Percentiles rank a stretch among this genome's conserved stretches.
Conservation (phyloP, 768 basidiomycete species). For the Lentinula sp. region DNA sequence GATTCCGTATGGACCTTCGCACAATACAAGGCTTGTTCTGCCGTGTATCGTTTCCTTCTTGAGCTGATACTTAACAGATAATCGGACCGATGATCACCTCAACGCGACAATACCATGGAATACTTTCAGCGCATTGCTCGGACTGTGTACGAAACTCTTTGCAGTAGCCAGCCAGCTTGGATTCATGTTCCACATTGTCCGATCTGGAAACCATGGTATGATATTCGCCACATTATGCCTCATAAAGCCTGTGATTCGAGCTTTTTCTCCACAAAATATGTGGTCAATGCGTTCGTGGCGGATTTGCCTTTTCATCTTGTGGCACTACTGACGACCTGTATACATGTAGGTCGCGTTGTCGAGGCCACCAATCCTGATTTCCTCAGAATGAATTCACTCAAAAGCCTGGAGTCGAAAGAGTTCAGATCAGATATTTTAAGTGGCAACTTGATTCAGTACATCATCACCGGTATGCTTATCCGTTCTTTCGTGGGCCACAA, state of each 20-base stretch:
- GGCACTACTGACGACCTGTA: neutral
- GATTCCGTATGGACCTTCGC: neutral
- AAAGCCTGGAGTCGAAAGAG: neutral
- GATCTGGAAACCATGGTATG: slow-evolving; percentile 3
- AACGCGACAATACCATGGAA: neutral
- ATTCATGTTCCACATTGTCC: neutral
- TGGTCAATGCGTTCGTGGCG: neutral
- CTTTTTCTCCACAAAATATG: neutral
- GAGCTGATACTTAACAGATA: neutral
- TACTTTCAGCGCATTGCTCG: neutral
- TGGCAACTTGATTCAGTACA: slow-evolving; percentile 4
- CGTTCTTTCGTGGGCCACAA: no score
- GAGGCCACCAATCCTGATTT: neutral
- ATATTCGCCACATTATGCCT: slow-evolving; percentile 2
- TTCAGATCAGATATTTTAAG: slow-evolving; percentile 3
- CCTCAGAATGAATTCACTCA: neutral
- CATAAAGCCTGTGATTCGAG: neutral
- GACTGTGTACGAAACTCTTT: neutral
- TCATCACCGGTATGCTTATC: neutral
- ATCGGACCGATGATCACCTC: slow-evolving; percentile 1
- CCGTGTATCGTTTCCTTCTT: neutral
- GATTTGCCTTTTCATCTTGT: neutral
- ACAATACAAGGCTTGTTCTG: neutral
- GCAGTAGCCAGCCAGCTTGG: slow-evolving; percentile 1
- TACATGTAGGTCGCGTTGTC: neutral